Evolutionary conservation across 169 alveolate genomes (phyloP), one percentile per base, ranked within the genome.

Genomic region (Plasmodium sp.): DNA sequence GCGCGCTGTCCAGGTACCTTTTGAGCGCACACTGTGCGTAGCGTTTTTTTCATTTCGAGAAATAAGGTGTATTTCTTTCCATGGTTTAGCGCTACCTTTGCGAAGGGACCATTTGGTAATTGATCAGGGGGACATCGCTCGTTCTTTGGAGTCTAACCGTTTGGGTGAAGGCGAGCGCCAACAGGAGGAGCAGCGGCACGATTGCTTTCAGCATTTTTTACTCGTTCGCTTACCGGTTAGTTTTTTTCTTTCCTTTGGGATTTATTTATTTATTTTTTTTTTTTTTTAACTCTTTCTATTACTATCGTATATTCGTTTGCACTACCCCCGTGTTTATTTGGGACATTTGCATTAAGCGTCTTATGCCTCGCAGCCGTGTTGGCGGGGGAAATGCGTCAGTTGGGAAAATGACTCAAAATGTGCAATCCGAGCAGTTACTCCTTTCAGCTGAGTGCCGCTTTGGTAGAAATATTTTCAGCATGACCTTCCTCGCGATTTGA

Each of bases 51-150:
- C 77, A 67, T 67, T 67, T 67, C 18, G 14, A 6, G 36, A 67
- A 67, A 27, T 18, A 67, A 27, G 5, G 2, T 84, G 45, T 71
- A 84, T 34, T 43, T 10, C 18, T 43, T 22, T 27, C n/a, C 34
- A 14, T 71, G 36, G 48, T n/a, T 88, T 31, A 39, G 51, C 12
- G 51, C 43, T 41, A 92, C 95, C 95, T 92, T 92, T 83, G 92
- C 62, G 73, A 83, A 81, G 95, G 95, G 12, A 92, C 33, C 95
- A 92, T 92, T 83, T 92, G 92, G 79, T 92, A 92, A 82, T 92
- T 92, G 34, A 92, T 74, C 58, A 82, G 34, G 73, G 95, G 95
- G 43, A 92, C 41, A 51, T 81, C 95, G 58, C 14, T 80, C 51
- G 39, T 80, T 18, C 10, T 81, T 81, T 90, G 39, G 4, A 72